Percentiles rank a stretch among this genome's conserved stretches.
Conservation (phyloP, 345 rosid genomes). For the Firmiana major region DNA sequence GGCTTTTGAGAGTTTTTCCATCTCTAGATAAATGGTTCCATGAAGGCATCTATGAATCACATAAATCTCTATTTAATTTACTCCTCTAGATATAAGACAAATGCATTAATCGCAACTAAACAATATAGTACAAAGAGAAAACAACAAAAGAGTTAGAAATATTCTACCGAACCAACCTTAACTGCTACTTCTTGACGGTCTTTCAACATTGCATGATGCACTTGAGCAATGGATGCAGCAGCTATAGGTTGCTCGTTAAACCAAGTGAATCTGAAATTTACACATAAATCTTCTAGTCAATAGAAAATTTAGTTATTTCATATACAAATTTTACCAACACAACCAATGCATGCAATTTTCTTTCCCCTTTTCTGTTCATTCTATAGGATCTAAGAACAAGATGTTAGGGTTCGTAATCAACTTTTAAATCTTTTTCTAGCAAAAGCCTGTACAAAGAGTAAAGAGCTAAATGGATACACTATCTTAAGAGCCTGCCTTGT, state of each 20-base stretch:
- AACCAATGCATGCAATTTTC: no score
- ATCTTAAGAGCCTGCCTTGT: no score
- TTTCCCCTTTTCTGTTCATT: no score
- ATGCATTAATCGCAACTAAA: neutral
- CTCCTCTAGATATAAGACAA: neutral
- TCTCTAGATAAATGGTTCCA: neutral
- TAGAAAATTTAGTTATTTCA: no score
- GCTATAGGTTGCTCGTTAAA: conserved; percentile 85
- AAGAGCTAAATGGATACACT: no score
- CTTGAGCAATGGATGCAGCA: conserved; percentile 97
- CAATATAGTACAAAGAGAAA: conserved; percentile 5
- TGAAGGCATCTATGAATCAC: neutral
- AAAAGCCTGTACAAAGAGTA: no score
- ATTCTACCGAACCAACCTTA: conserved; percentile 48
- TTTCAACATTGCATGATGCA: conserved; percentile 67
- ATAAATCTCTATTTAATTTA: neutral
- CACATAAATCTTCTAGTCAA: neutral
- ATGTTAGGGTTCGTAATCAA: no score
- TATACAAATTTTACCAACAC: no score
- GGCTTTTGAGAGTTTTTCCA: neutral
- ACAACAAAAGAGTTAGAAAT: neutral
- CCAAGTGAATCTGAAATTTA: conserved; percentile 58
- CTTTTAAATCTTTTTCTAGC: no score
- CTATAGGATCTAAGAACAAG: no score
- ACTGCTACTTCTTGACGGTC: conserved; percentile 70